Evolutionary conservation across 768 basidiomycete species (phyloP), one percentile per base, ranked within the genome.

Genomic region (Polyporus arcularius): DNA sequence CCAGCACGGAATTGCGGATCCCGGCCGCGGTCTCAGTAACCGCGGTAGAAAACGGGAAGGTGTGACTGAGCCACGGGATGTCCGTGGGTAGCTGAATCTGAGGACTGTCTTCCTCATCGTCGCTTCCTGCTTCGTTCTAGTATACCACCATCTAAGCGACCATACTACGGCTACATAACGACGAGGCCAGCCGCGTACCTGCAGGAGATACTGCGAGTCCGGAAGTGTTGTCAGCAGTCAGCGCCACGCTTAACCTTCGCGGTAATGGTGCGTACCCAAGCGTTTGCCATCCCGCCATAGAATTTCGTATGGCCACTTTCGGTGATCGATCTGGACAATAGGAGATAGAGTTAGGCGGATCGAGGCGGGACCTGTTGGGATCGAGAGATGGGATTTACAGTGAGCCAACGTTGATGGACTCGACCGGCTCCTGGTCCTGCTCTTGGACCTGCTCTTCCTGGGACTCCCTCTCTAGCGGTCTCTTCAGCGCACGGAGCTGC

Each of bases 271-370:
- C 83, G 67, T 73, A 89, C 87, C 83, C 86, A 88, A 61, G 87
- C 85, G 68, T 85, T 89, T 28, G 87, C 86, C 30, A 85, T 80
- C 55, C 78, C 79, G 26, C 87, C 87, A 70, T 82, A 88, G 71
- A 88, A 89, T 35, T 82, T 85, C 5, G 85, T 82, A 47, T 83
- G 80, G 30, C 86, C 87, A 26, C 78, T 78, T 58, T 85, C 81
- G 8, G 84, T 84, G 58, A 89, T 84, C 43, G 85, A 84, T 61
- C 87, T 88, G 14, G 61, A 26, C 21, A 64, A 43, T 11, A 38
- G 46, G 51, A 49, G 26, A 68, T 58, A 49, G 61, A 54, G 60
- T 57, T 58, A 68, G 53, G 63, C 56, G 55, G 38, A 38, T 38
- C 39, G 58, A 58, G 52, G 53, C 14, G 32, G 30, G 42, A 55